phyloP scores from a whole-genome alignment of 768 basidiomycete genomes.

The Auricularia sp. region DNA sequence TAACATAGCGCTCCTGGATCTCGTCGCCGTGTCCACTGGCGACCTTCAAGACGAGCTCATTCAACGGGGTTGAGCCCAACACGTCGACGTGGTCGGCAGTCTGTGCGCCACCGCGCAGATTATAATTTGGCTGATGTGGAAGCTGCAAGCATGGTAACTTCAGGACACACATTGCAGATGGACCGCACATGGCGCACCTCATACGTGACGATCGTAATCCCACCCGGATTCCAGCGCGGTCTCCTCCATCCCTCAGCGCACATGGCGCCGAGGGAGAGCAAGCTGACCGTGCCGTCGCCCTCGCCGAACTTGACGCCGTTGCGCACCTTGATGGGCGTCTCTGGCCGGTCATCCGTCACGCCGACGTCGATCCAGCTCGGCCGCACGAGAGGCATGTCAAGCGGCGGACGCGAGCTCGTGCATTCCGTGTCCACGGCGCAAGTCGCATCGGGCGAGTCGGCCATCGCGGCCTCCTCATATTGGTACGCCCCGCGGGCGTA shows the following conservation, averaged over 20 bases:
- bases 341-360: constrained; percentile 52
- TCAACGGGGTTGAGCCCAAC: constrained; percentile 63
- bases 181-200: constrained; percentile 45
- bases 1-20: constrained; percentile 59
- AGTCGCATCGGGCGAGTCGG: constrained; percentile 32
- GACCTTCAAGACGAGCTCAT: constrained; percentile 84
- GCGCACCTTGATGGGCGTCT: constrained; percentile 42
- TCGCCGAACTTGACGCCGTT: constrained; percentile 90
- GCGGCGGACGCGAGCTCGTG: constrained; percentile 30
- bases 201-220: constrained; percentile 77
- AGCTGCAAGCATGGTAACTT: constrained; percentile 32
- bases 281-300: constrained; percentile 88
- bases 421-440: constrained; percentile 41
- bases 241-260: constrained; percentile 92
- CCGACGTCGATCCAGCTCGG: constrained; percentile 79
- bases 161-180: constrained; percentile 1
- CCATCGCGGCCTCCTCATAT: constrained; percentile 41
- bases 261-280: constrained; percentile 87
- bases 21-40: constrained; percentile 75
- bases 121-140: constrained; percentile 66
- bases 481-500: constrained; percentile 65
- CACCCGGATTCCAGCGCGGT: constrained; percentile 80
- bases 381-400: constrained; percentile 46
- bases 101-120: constrained; percentile 80
- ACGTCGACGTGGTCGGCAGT: constrained; percentile 84